Evolutionary conservation across 495 filamentous ascomycete genomes (phyloP), one percentile per base, ranked within the genome.

Genomic region (Staphylotrichum longicolle): DNA sequence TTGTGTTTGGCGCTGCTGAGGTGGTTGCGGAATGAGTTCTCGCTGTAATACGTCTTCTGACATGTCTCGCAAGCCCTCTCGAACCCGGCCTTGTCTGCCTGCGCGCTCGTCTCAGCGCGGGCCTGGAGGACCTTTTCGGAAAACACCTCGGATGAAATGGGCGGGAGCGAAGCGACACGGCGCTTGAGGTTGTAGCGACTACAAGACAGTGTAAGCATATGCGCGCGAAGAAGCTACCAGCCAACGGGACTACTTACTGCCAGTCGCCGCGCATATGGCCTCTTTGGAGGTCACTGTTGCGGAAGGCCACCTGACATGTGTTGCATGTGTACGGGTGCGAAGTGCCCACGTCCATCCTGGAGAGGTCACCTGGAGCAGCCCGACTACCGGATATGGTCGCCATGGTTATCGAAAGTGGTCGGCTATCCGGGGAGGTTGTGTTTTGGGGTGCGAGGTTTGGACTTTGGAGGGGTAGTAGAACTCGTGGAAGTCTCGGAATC

Each of bases 181-280:
- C 94, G 91, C 75, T 98, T 97, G 68, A 98, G 85, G 73, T 98
- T 98, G 74, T 98, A 98, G 57, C 95, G 85, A 77, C 92, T 96
- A 40, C 37, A 39, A 39, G 10, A 39, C 10, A 27, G 40, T 37
- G 54, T 61, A 53, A 66, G 60, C 33, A 48, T 45, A 48, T 65
- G 59, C 64, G 59, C 64, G 20, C 20, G 20, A 27, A 27, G 20
- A 27, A 27, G 20, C 20, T 27, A 27, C 20, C 20, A 27, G 20
- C 20, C 20, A 27, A 27, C 20, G 20, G 20, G 20, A 27, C 20
- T 27, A 85, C 91, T 73, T 85, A 96, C 93, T 98, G 93, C 93
- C 94, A 98, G 74, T 98, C 94, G 66, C 85, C 91, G 68, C 92
- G 91, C 92, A 98, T 98, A 70, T 98, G 94, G 49, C 85, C 86